Evolutionary conservation across 805 yeast species (phyloP).

Genomic region (Ogataea glucozyma): DNA sequence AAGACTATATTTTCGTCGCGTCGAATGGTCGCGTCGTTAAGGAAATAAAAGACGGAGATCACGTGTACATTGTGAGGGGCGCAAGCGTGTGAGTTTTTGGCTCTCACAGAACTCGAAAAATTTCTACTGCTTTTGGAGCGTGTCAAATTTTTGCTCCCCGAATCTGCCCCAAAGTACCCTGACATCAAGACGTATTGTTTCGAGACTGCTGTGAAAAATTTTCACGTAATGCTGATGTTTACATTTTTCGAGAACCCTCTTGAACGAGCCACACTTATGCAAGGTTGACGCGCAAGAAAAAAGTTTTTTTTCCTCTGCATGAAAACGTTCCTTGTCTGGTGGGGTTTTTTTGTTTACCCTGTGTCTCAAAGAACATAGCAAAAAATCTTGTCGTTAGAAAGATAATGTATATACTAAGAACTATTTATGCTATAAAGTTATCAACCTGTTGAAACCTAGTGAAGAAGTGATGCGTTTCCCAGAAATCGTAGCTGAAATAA

Average conservation of each 20-base stretch:
- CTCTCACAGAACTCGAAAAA: too few species aligned
- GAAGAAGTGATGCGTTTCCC: too few species aligned
- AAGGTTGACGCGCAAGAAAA: conserved; percentile 11
- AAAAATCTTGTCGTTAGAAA: background rate
- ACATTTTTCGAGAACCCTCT: conserved; percentile 14
- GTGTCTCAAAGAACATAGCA: background rate
- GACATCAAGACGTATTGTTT: background rate
- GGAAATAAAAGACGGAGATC: conserved; percentile 50
- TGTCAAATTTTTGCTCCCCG: background rate
- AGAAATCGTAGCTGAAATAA: background rate
- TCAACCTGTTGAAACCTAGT: background rate
- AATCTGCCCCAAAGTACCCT: background rate
- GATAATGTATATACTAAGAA: conserved; percentile 1
- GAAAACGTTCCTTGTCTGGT: background rate
- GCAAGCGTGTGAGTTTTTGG: conserved; percentile 19
- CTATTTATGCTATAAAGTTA: background rate
- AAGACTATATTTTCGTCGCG: conserved; percentile 35
- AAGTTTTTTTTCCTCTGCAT: conserved; percentile 1
- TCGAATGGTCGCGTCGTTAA: conserved; percentile 41
- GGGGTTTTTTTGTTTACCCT: conserved; percentile 3
- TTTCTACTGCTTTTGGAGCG: too few species aligned
- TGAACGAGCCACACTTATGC: conserved; percentile 6
- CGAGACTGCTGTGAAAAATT: background rate
- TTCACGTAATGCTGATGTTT: conserved; percentile 6
- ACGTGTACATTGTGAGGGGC: conserved; percentile 55